Conservation (phyloP, 371 early-diverging fungal species). For the Encephalitozoon romaleae region DNA sequence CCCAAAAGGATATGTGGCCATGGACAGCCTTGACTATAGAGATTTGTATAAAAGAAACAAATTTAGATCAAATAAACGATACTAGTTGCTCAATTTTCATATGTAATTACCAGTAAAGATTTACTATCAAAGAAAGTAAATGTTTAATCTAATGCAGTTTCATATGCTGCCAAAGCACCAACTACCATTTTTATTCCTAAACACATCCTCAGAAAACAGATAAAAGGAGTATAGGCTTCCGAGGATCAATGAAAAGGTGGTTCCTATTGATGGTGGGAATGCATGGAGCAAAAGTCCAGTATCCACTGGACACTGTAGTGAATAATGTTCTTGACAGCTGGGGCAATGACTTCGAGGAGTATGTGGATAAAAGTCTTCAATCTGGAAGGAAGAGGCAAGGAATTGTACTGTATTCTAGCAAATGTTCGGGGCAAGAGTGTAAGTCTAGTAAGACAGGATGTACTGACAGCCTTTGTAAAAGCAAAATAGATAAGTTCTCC, state of each 20-base stretch:
- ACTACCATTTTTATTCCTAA: neutral
- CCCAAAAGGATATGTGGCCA: conserved; percentile 52
- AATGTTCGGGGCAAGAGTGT: neutral
- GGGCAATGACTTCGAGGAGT: neutral
- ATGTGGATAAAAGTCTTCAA: neutral
- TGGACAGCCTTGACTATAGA: conserved; percentile 46
- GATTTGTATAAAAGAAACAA: conserved; percentile 26
- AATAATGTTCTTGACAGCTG: neutral
- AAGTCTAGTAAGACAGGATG: neutral
- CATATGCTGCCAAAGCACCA: neutral
- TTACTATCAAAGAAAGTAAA: neutral
- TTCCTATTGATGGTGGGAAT: neutral
- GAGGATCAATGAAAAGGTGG: neutral
- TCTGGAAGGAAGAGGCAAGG: neutral
- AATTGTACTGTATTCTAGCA: neutral
- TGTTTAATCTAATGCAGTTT: neutral
- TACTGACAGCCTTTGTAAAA: neutral
- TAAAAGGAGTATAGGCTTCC: neutral
- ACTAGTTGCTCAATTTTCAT: neutral
- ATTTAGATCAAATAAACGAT: conserved; percentile 8
- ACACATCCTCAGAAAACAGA: neutral
- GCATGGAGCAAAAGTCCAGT: neutral
- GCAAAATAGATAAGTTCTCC: neutral
- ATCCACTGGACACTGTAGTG: neutral
- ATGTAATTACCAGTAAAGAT: neutral